phyloP scores from a whole-genome alignment of 306 rosid species.

The Vicia sativa region DNA sequence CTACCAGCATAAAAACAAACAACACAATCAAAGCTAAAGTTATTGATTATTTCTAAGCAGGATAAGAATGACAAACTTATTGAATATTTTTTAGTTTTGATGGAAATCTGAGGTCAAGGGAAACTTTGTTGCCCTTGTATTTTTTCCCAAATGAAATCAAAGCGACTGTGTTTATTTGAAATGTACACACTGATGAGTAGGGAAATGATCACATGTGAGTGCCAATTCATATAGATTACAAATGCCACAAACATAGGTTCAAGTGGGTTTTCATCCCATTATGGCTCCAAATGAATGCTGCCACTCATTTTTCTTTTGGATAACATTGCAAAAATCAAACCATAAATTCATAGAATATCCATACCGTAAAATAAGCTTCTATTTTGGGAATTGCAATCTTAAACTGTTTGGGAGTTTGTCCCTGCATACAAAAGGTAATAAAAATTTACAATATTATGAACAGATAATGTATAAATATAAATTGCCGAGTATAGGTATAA shows the following conservation, averaged over 20 bases:
- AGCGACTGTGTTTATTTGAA: neutral
- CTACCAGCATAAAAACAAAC: conserved; percentile 25
- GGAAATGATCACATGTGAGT: conserved; percentile 1
- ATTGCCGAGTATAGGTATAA: neutral
- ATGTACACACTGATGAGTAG: neutral
- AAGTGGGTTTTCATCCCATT: neutral
- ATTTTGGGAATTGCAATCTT: conserved; percentile 41
- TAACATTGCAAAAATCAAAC: neutral
- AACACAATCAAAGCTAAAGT: neutral
- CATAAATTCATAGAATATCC: conserved; percentile 25
- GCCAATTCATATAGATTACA: conserved; percentile 30
- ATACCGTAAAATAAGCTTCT: conserved; percentile 44
- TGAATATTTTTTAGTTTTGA: neutral
- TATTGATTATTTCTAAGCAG: neutral
- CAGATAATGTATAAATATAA: conserved; percentile 9
- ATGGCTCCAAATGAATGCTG: conserved; percentile 7
- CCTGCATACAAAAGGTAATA: conserved; percentile 33
- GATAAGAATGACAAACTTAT: neutral
- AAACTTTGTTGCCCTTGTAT: neutral
- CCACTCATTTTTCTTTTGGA: neutral
- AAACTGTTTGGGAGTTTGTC: conserved; percentile 40
- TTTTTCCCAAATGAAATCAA: neutral
- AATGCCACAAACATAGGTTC: neutral
- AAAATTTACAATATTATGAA: conserved; percentile 24
- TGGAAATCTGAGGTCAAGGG: neutral